These are phyloP conservation scores for grape (Vitis vinifera) DNA, from an alignment of 164 flowering plant species.

Conservation along the genomic window ASM3070453v1 NC_081807.1:2617001-2617500, in stretches of 20 bases:
- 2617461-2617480: slow-evolving; percentile 89
- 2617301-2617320: slow-evolving; percentile 89
- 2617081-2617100: too few species aligned
- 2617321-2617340: slow-evolving; percentile 76
- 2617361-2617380: slow-evolving; percentile 77
- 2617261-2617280: slow-evolving; percentile 94
- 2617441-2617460: slow-evolving; percentile 89
- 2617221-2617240: too few species aligned
- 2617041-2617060: too few species aligned
- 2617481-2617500: slow-evolving; percentile 59
- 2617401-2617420: slow-evolving; percentile 66
- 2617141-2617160: too few species aligned
- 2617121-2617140: too few species aligned
- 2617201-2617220: neutral
- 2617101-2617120: too few species aligned
- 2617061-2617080: too few species aligned
- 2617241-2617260: slow-evolving; percentile 14
- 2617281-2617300: slow-evolving; percentile 91
- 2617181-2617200: neutral
- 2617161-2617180: neutral
- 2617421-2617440: slow-evolving; percentile 74
- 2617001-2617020: neutral
- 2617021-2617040: too few species aligned
- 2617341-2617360: slow-evolving; percentile 81
- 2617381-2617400: slow-evolving; percentile 64